phyloP scores from a whole-genome alignment of 208 protist genomes.

The Leishmania braziliensis region DNA sequence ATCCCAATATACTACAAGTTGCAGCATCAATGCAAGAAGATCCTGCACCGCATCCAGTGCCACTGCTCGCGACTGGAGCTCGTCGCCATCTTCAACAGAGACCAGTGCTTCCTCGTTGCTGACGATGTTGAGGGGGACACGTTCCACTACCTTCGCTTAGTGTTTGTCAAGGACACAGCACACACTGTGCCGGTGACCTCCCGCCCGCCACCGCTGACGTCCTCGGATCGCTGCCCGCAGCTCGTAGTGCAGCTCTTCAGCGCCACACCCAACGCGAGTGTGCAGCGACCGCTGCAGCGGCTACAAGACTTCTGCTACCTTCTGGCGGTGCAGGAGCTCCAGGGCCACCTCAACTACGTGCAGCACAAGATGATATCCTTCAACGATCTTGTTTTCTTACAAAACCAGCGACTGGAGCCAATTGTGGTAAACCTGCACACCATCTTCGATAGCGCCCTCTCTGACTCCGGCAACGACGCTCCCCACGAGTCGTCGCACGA shows the following conservation, averaged over 20 bases:
- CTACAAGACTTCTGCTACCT: slow-evolving; percentile 88
- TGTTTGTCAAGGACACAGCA: slow-evolving; percentile 82
- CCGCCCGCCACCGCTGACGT: slow-evolving; percentile 51
- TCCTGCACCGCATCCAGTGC: slow-evolving; percentile 68
- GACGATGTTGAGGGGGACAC: slow-evolving; percentile 79
- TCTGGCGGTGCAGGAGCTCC: slow-evolving; percentile 86
- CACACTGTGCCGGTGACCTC: slow-evolving; percentile 44
- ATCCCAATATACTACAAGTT: slow-evolving; percentile 92
- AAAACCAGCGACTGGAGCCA: slow-evolving; percentile 66
- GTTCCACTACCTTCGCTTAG: slow-evolving; percentile 88
- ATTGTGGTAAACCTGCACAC: slow-evolving; percentile 51
- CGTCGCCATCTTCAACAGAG: slow-evolving; percentile 82
- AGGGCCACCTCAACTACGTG: slow-evolving; percentile 87
- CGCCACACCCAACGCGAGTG: slow-evolving; percentile 56
- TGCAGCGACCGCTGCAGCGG: slow-evolving; percentile 73
- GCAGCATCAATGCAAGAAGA: slow-evolving; percentile 87
- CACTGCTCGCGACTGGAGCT: slow-evolving; percentile 82
- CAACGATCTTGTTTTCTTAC: slow-evolving; percentile 85
- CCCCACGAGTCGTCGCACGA: background rate
- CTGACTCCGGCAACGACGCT: background rate
- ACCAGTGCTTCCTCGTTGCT: slow-evolving; percentile 87
- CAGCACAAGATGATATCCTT: slow-evolving; percentile 83
- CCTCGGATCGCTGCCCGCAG: slow-evolving; percentile 64
- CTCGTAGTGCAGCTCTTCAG: slow-evolving; percentile 88
- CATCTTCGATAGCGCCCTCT: background rate